phyloP scores from a whole-genome alignment of 208 protist genomes.

The Eutreptiella sp. region DNA sequence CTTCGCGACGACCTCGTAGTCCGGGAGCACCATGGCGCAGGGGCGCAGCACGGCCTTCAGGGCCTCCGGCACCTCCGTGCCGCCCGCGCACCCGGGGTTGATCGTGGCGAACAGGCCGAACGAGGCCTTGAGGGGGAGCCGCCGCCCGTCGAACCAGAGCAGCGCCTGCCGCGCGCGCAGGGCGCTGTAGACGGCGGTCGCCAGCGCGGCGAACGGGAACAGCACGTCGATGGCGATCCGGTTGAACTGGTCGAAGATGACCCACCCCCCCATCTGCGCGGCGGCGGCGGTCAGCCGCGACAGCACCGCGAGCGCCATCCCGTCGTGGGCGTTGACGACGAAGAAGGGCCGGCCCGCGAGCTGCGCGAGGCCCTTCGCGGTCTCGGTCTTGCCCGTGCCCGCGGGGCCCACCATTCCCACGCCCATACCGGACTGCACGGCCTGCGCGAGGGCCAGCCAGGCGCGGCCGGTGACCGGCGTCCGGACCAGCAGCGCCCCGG shows the following conservation, averaged over 20 bases:
- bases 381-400: conserved; percentile 77
- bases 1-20: conserved; percentile 49
- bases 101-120: conserved; percentile 59
- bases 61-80: conserved; percentile 63
- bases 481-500: conserved; percentile 56
- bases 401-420: conserved; percentile 65
- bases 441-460: conserved; percentile 63
- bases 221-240: conserved; percentile 60
- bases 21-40: conserved; percentile 53
- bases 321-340: conserved; percentile 82
- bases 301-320: conserved; percentile 50
- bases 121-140: conserved; percentile 31
- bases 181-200: conserved; percentile 51
- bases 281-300: conserved; percentile 51
- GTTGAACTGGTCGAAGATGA: conserved; percentile 73
- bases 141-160: conserved; percentile 38
- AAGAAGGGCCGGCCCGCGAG: conserved; percentile 51
- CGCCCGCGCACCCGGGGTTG: conserved; percentile 58
- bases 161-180: conserved; percentile 1
- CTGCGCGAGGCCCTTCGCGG: conserved; percentile 72
- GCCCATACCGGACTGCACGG: conserved; percentile 53
- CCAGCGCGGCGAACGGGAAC: conserved; percentile 58
- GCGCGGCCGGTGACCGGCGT: conserved; percentile 73
- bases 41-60: conserved; percentile 58
- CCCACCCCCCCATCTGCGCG: conserved; percentile 50